phyloP scores from a whole-genome alignment of 495 filamentous ascomycete species.

The Xylaria sp. region DNA sequence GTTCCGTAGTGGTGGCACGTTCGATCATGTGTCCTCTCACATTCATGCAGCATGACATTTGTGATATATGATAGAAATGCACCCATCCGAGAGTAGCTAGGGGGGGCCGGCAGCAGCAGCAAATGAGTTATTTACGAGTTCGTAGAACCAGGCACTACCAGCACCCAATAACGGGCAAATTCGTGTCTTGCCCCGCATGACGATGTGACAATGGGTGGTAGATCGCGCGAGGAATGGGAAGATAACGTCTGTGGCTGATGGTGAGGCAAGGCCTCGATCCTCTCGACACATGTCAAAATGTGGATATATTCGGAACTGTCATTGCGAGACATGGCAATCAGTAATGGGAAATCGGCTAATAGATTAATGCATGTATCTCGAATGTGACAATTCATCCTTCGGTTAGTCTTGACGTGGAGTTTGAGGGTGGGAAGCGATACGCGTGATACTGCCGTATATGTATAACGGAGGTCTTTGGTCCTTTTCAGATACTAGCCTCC shows the following conservation, averaged over 20 bases:
- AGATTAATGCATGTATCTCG: background rate
- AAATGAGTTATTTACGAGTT: slow-evolving; percentile 4
- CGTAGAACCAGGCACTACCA: background rate
- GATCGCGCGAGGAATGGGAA: slow-evolving; percentile 12
- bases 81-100: slow-evolving; percentile 9
- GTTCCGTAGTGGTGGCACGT: slow-evolving; percentile 22
- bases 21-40: slow-evolving; percentile 23
- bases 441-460: background rate
- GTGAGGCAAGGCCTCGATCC: background rate
- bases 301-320: background rate
- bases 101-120: too few relatives aligned
- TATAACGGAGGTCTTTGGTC: background rate
- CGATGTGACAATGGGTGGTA: background rate
- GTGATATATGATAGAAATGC: slow-evolving; percentile 20
- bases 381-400: background rate
- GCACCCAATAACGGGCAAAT: slow-evolving; percentile 9
- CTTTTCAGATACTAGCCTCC: background rate
- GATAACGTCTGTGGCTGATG: slow-evolving; percentile 4
- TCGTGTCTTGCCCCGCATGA: background rate
- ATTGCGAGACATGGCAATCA: background rate
- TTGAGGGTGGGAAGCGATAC: background rate
- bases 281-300: background rate
- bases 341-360: background rate
- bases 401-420: background rate
- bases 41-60: slow-evolving; percentile 22